Base-by-base conservation (phyloP, 305 asterid genomes). In the Solanum hybrid region DNA sequence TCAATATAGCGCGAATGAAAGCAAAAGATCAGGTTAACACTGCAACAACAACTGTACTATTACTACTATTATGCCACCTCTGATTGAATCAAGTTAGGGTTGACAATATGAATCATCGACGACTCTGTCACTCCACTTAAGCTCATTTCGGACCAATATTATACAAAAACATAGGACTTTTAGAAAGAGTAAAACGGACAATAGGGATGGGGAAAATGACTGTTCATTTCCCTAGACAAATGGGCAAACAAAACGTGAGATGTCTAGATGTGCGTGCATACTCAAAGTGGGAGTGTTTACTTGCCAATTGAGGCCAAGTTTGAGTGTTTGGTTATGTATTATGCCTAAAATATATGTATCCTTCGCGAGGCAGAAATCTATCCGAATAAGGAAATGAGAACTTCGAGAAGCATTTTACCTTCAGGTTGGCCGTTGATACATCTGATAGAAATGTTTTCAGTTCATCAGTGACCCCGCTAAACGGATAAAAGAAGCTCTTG, bases 391-490 rank as follows among this genome's bases (percentile, higher is more conserved):
- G 26, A 81, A 42, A 14, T 45, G 87, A 26, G 72, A 82, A 15
- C 69, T 42, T 82, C 13, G 4, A 8, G 72, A 42, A 17, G 72
- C 2, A 10, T 81, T 91, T 3, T 32, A 96, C 98, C 96, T 95
- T 95, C 32, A 92, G 90, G 86, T 91, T 88, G 13, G 96, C 95
- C 86, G 14, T 90, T 13, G 98, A 95, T 92, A 95, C 93, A 86
- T 97, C 98, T 22, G 97, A 94, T 8, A 96, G 51, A 89, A 97
- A 97, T 37, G 97, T 90, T 90, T 94, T 95, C 40, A 96, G 94
- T 93, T 97, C 99, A 82, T 96, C 98, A 22, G 95, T 93, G 89
- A 97, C 98, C 24, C 99, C 98, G 72, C 92, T 92, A 91, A 94
- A 95, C 2, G 98, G 98, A 90, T 94, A 90, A 91, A 95, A 95